Evolutionary conservation across 1,284 basidiomycete species (phyloP).

Genomic region (Apiotrichum veenhuisii): DNA sequence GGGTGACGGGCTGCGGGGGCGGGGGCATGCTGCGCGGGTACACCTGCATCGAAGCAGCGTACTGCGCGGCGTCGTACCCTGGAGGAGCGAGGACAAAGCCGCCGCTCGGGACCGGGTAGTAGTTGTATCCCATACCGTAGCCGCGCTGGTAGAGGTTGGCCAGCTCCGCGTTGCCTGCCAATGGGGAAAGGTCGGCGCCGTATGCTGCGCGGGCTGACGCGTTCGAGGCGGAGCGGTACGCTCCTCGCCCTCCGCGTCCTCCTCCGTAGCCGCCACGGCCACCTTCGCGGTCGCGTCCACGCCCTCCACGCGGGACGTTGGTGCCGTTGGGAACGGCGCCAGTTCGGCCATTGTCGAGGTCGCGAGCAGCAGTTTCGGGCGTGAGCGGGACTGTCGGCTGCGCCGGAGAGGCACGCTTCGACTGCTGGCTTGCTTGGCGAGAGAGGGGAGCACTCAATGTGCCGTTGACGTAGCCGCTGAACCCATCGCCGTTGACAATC

Average conservation of each 20-base stretch:
- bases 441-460: constrained; percentile 24
- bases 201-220: constrained; percentile 22
- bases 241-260: not conserved
- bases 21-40: constrained; percentile 37
- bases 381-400: constrained; percentile 11
- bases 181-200: constrained; percentile 13
- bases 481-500: constrained; percentile 5
- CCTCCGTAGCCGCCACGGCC: constrained; percentile 26
- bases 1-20: constrained; percentile 59
- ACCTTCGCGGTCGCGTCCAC: constrained; percentile 29
- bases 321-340: constrained; percentile 20
- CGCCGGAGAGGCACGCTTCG: constrained; percentile 18
- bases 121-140: constrained; percentile 29
- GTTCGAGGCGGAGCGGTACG: not conserved
- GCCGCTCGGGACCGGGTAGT: constrained; percentile 25
- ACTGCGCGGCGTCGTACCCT: constrained; percentile 9
- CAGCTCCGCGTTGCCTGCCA: constrained; percentile 12
- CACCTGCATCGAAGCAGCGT: constrained; percentile 4
- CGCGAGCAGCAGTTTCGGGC: constrained; percentile 2
- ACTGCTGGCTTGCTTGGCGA: constrained; percentile 25
- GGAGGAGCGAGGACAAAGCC: constrained; percentile 15
- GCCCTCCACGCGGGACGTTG: constrained; percentile 24
- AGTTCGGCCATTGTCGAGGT: constrained; percentile 21
- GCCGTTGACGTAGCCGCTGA: constrained; percentile 8
- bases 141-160: constrained; percentile 23